These are phyloP conservation scores for Syzygium oleosum DNA, from an alignment of 345 rosid species.

Conservation along the genomic window DNA sequence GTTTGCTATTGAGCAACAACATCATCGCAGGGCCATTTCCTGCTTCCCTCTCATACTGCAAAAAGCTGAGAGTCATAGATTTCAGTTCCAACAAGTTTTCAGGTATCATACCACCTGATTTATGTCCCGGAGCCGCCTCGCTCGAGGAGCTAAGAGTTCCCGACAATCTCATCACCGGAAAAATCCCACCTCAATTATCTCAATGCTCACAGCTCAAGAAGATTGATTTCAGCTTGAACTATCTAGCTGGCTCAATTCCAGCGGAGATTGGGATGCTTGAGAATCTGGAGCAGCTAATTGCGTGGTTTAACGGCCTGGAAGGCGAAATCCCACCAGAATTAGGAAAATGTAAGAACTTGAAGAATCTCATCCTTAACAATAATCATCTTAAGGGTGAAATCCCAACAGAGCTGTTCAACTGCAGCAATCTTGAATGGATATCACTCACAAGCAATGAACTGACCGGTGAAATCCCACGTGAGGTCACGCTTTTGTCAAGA, in stretches of 20 bases:
- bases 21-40: conserved; percentile 70
- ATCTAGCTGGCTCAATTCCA: conserved; percentile 78
- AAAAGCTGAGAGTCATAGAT: conserved; percentile 50
- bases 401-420: conserved; percentile 66
- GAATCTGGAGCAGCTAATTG: conserved; percentile 83
- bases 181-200: conserved; percentile 64
- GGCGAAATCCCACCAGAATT: conserved; percentile 73
- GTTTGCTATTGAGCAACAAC: conserved; percentile 59
- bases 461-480: conserved; percentile 55
- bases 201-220: conserved; percentile 68
- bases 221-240: conserved; percentile 81
- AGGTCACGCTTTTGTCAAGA: conserved; percentile 57
- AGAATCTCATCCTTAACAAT: conserved; percentile 79
- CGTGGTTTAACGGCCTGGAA: conserved; percentile 82
- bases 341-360: conserved; percentile 64
- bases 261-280: conserved; percentile 63
- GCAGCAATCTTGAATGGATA: conserved; percentile 89
- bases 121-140: conserved; percentile 76
- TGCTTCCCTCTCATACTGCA: conserved; percentile 55
- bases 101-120: conserved; percentile 63
- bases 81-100: conserved; percentile 73
- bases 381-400: conserved; percentile 73
- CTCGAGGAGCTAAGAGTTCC: conserved; percentile 81
- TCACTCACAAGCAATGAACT: conserved; percentile 79
- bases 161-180: conserved; percentile 66